phyloP scores from a whole-genome alignment of 495 filamentous ascomycete genomes.

The Aspergillus mulundensis region DNA sequence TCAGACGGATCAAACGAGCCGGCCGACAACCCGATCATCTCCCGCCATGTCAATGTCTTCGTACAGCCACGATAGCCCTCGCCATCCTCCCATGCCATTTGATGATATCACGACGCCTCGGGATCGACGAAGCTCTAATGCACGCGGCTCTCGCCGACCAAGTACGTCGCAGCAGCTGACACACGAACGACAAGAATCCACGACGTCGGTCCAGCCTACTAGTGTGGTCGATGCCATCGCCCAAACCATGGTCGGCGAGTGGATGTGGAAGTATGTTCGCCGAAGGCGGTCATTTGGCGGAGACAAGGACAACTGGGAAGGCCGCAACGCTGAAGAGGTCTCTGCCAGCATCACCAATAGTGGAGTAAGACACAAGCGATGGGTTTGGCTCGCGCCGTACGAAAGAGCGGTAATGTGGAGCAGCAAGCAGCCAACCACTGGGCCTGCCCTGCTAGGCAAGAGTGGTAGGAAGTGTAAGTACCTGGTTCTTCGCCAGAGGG shows the following conservation, averaged over 20 bases:
- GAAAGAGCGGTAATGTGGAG: constrained; percentile 97
- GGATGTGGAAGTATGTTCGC: constrained; percentile 99
- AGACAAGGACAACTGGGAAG: constrained; percentile 57
- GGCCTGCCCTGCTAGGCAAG: constrained; percentile 87
- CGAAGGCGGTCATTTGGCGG: constrained; percentile 78
- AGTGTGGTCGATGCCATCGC: constrained; percentile 97
- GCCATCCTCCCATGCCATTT: constrained; percentile 64
- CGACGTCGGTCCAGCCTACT: constrained; percentile 60
- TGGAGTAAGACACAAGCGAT: constrained; percentile 82
- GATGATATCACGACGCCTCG: constrained; percentile 66
- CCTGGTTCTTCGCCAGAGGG: neutral
- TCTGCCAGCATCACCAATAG: constrained; percentile 52
- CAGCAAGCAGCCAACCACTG: constrained; percentile 89
- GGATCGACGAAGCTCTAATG: constrained; percentile 16
- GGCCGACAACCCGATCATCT: constrained; percentile 58
- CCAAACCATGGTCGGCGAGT: constrained; percentile 97
- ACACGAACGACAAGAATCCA: constrained; percentile 46
- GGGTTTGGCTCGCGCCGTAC: constrained; percentile 98
- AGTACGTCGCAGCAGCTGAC: constrained; percentile 21
- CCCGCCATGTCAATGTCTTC: constrained; percentile 63
- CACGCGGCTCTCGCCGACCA: constrained; percentile 21
- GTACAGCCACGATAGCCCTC: constrained; percentile 64
- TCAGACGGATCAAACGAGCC: constrained; percentile 32
- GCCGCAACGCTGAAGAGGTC: constrained; percentile 44
- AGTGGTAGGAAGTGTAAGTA: constrained; percentile 89